A percentile compares a stretch with the other conserved stretches of the same genome.
These are phyloP conservation scores for Penicillium ochrochloron DNA, from an alignment of 495 filamentous ascomycete genomes.

Conservation along the genomic window DNA sequence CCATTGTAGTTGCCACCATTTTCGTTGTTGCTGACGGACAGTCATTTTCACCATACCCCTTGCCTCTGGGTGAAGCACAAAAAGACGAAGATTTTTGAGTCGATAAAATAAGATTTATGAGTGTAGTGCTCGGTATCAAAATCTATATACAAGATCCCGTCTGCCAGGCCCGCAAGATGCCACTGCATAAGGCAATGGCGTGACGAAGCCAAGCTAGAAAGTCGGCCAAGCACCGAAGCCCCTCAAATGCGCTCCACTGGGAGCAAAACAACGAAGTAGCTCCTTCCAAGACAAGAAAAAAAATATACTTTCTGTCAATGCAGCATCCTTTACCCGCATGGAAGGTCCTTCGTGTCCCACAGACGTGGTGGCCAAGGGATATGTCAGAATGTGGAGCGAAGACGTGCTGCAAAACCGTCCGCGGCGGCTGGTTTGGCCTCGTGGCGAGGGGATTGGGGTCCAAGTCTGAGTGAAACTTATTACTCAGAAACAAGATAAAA, in stretches of 20 bases:
- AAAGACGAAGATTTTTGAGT: not conserved
- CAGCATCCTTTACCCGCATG: not conserved
- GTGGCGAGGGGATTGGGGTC: not conserved
- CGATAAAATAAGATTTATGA: not conserved
- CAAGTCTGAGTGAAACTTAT: too few relatives aligned
- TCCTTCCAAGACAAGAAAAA: not conserved
- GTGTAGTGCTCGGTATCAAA: not conserved
- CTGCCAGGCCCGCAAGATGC: slow-evolving; percentile 23
- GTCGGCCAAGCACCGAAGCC: slow-evolving; percentile 7
- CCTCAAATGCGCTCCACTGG: not conserved
- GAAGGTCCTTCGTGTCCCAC: not conserved
- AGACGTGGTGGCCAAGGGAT: slow-evolving; percentile 15
- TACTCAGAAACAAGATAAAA: not conserved
- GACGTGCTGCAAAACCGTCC: slow-evolving; percentile 16
- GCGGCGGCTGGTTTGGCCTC: slow-evolving; percentile 4
- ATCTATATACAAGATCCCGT: not conserved
- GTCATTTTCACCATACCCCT: slow-evolving; percentile 14
- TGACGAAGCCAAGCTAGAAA: slow-evolving; percentile 15
- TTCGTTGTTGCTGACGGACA: slow-evolving; percentile 29
- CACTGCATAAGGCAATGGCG: slow-evolving; percentile 26
- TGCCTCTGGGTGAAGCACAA: not conserved
- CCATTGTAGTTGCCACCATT: slow-evolving; percentile 49
- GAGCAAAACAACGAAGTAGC: not conserved
- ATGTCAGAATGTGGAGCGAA: slow-evolving; percentile 33
- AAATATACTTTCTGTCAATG: not conserved